Base-by-base conservation (phyloP, 805 yeast genomes). In the Starmerella vitae region DNA sequence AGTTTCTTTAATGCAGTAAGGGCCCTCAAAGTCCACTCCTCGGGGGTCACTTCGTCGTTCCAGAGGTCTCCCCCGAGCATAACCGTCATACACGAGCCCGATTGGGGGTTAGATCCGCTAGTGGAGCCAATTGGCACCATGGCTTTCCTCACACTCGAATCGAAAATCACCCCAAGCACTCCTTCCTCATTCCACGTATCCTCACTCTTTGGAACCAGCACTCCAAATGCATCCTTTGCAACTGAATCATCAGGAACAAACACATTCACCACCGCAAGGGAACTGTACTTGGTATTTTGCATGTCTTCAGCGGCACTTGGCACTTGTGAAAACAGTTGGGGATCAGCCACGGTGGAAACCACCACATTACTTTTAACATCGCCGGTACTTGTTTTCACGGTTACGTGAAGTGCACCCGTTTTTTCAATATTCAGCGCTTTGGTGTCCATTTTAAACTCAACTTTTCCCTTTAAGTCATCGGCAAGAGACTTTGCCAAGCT, bases 61-160 rank as follows among this genome's bases (percentile, higher is more conserved):
- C 72, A 67, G 39, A 60, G 66, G 51, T 79, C 82, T 1, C 96
- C 96, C 4, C 96, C 96, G 49, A 85, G 61, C 96, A 88, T 88
- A 20, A 83, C 69, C 0, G 98, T 91, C 39, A 86, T 54, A 49
- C 80, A 83, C 4, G 84, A 72, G 48, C 75, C 77, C 18, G 33
- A 37, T 9, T 19, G 20, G 20, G 25, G 31, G 7, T 36, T 15
- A 34, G 37, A 37, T 18, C 39, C 41, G 3, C 33, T 30, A 15
- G 24, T 50, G 47, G 12, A 66, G 43, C 1, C 61, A 7, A 31
- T 5, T 7, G 34, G 34, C n/a, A 10, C 20, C 42, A 40, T 46
- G 36, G 74, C 70, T 47, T 71, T 68, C 52, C 81, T 91, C 18
- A 83, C 72, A 39, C 83, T 84, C 1, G 94, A 82, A 57, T 88